phyloP scores from a whole-genome alignment of 2,329 filamentous ascomycete genomes.

The Thermothelomyces thermophilus region DNA sequence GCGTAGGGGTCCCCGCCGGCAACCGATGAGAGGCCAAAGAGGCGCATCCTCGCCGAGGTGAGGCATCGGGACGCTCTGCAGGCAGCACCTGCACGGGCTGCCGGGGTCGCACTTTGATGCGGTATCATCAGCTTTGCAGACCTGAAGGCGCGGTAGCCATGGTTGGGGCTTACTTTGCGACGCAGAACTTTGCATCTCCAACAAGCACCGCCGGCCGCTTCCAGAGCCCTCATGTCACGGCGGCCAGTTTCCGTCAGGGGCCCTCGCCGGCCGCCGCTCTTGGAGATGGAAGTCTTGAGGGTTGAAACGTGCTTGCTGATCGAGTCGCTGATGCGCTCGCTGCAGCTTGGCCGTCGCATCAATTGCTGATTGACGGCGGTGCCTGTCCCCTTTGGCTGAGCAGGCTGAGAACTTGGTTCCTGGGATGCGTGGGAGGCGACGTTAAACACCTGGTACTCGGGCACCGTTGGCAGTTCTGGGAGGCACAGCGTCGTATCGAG shows the following conservation, averaged over 20 bases:
- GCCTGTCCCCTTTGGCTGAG: neutral
- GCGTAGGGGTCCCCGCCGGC: constrained; percentile 27
- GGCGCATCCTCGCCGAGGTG: constrained; percentile 29
- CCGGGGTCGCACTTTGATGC: constrained; percentile 26
- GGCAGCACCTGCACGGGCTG: constrained; percentile 27
- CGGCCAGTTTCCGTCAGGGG: constrained; percentile 27
- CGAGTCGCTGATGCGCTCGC: constrained; percentile 21
- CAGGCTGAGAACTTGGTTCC: neutral
- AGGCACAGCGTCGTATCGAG: constrained; percentile 17
- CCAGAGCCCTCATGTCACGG: constrained; percentile 27
- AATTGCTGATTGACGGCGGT: constrained; percentile 8
- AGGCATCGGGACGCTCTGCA: constrained; percentile 26
- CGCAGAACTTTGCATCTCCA: constrained; percentile 30
- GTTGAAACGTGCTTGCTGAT: constrained; percentile 25
- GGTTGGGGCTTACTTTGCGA: constrained; percentile 19
- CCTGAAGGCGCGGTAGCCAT: neutral
- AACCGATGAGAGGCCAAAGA: constrained; percentile 29
- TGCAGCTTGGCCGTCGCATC: constrained; percentile 23
- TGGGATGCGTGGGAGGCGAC: neutral
- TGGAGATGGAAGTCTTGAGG: constrained; percentile 23
- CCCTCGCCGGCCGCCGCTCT: constrained; percentile 25
- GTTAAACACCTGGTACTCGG: neutral
- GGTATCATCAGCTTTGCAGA: constrained; percentile 4
- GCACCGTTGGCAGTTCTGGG: constrained; percentile 9
- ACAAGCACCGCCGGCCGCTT: constrained; percentile 28